These are phyloP conservation scores for Fusarium sp. DNA, from an alignment of 2,329 filamentous ascomycete genomes.

Conservation along the genomic window DNA sequence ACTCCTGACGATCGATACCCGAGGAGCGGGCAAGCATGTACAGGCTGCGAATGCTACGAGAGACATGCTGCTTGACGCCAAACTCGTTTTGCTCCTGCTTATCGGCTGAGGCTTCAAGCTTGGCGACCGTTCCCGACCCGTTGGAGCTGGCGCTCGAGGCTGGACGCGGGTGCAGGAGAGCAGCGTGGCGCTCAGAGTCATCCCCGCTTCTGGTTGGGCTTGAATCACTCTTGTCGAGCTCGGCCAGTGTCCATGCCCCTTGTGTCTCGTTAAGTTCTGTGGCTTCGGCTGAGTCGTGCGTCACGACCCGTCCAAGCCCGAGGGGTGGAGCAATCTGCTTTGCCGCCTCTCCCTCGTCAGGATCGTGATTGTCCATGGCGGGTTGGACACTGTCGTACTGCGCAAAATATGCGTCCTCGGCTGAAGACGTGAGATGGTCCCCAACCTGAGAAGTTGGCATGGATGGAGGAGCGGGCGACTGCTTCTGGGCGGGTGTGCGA, in stretches of 20 bases:
- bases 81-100: constrained; percentile 74
- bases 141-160: constrained; percentile 69
- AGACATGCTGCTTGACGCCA: constrained; percentile 83
- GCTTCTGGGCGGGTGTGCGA: constrained; percentile 71
- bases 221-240: constrained; percentile 57
- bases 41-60: constrained; percentile 80
- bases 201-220: constrained; percentile 41
- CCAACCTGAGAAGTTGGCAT: constrained; percentile 42
- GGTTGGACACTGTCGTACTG: constrained; percentile 84
- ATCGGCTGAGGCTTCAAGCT: constrained; percentile 67
- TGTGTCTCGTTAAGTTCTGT: constrained; percentile 44
- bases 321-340: constrained; percentile 52
- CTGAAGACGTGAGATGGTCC: constrained; percentile 49
- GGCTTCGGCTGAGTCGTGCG: constrained; percentile 31
- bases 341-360: constrained; percentile 72
- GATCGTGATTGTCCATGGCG: constrained; percentile 83
- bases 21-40: constrained; percentile 77
- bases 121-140: constrained; percentile 70
- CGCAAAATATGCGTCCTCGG: constrained; percentile 80
- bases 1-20: constrained; percentile 81
- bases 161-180: constrained; percentile 68
- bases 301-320: constrained; percentile 35
- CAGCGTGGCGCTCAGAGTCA: constrained; percentile 50
- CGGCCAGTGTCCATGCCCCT: constrained; percentile 59
- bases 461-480: constrained; percentile 69